These are phyloP conservation scores for Thelephora ganbajun DNA, from an alignment of 768 basidiomycete species.

Conservation along the genomic window DNA sequence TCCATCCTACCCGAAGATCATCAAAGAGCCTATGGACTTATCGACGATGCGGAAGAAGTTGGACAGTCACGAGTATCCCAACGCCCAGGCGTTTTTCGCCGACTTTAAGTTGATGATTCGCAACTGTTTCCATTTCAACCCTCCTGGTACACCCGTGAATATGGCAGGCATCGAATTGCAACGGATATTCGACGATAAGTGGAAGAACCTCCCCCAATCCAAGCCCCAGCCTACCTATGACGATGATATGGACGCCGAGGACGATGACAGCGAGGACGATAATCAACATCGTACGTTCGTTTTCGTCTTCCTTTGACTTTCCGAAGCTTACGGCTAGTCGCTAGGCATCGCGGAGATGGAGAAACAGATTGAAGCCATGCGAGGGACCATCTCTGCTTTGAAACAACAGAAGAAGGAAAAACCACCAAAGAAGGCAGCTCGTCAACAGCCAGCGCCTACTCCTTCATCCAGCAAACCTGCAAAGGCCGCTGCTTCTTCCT, in stretches of 20 bases:
- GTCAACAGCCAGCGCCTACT: constrained; percentile 21
- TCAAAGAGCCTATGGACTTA: constrained; percentile 95
- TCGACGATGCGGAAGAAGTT: constrained; percentile 80
- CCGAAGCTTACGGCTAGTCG: constrained; percentile 11
- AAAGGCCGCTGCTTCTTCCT: constrained; percentile 28
- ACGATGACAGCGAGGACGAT: constrained; percentile 56
- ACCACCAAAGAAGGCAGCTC: constrained; percentile 55
- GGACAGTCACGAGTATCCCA: constrained; percentile 60
- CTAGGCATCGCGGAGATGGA: constrained; percentile 67
- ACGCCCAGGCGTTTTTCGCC: constrained; percentile 68
- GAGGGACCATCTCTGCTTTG: constrained; percentile 48
- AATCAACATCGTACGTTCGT: constrained; percentile 41
- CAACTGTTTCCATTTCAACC: constrained; percentile 91
- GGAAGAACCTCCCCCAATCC: constrained; percentile 61
- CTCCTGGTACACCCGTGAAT: constrained; percentile 75
- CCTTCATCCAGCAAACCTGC: constrained; percentile 51
- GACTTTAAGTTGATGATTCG: constrained; percentile 93
- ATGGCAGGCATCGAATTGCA: constrained; percentile 78
- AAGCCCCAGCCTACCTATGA: constrained; percentile 28
- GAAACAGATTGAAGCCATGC: constrained; percentile 67
- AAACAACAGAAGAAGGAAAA: constrained; percentile 53
- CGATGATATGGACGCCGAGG: constrained; percentile 50
- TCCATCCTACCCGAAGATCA: constrained; percentile 72
- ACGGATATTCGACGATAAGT: constrained; percentile 84
- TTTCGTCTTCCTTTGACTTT: constrained; percentile 6